Evolutionary conservation across 2,329 filamentous ascomycete genomes (phyloP), one percentile per base, ranked within the genome.

Genomic region (Fusarium acutatum): DNA sequence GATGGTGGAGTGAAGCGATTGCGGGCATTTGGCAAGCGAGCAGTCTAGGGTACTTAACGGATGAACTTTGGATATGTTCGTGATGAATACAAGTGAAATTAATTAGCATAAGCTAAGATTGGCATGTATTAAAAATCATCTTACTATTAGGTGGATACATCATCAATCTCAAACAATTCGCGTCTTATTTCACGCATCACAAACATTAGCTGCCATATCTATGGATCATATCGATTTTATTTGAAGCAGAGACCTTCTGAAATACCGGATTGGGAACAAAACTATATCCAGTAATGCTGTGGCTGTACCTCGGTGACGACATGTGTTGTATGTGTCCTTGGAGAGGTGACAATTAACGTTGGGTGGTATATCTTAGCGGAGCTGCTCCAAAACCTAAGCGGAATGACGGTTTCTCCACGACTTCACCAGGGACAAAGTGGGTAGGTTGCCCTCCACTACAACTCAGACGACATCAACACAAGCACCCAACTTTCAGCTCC

Each of bases 1-100:
- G 95, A 98, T 82, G 95, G 96, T 38, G 95, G 96, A 30, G 93
- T 98, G 6, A 97, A 97, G 89, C 87, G 95, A 73, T 88, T 98
- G 74, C 89, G 94, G 60, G 81, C 78, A 40, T 82, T 82, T 77
- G 82, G 82, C 28, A 82, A 77, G 75, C 78, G 82, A 58, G 79
- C 69, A 49, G 73, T 64, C 34, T 77, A 78, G 74, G 64, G 67
- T 68, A 43, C 28, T 30, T 28, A 32, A 14, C 14, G 49, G 20
- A 37, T 68, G 32, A 59, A 64, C 62, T 52, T 35, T 37, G 20
- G 35, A 46, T 40, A 47, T 18, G 38, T 52, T 57, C 37, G 32
- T 41, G 34, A 67, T 60, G 34, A 49, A 57, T 52, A 58, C 46
- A 52, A 58, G 44, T 41, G 53, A 60, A 47, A 73, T 38, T 26